Base-by-base conservation (phyloP, 1,139 yeast species). In the Blastobotrys persicus region DNA sequence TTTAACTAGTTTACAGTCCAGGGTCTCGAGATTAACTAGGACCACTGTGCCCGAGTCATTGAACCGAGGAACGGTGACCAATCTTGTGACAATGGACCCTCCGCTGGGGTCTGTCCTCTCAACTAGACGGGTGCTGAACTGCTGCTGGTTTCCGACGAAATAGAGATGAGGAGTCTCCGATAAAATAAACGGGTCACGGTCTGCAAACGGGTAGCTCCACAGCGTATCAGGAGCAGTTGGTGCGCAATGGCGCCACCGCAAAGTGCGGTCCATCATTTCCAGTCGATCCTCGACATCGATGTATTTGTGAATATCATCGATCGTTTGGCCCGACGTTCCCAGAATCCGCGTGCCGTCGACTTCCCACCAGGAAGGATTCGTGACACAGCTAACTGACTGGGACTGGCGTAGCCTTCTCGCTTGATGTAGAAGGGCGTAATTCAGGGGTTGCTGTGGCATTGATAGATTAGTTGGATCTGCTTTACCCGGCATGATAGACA, bases 141-240 rank as follows among this genome's bases (percentile, higher is more conserved):
- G 62, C 0, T 81, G 78, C 66, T 89, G 96, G 63, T 91, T 91
- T 0, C 97, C 98, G 1, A 81, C 88, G 60, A 88, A 80, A 62
- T 86, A 88, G 1, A 91, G 82, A 63, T 88, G 92, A 0, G 98
- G 98, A 17, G 87, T 78, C 60, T 85, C 86, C 4, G 71, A 71
- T 31, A 92, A 64, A 2, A 88, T 76, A 66, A 92, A 89, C 1
- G 98, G 98, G 66, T 94, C 98, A 3, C 64, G 61, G 40, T 83
- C 79, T n/a, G 79, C 77, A 61, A 76, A 91, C 0, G 99, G 98
- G 59, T 88, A 89, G 56, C 95, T 57, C 61, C 72, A 86, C 41
- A 92, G 70, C 0, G 99, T 94, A 62, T 92, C 98, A 0, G 99
- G 99, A 0, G 96, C 95, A 0, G 98, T 89, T 1, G 98, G 98